These are phyloP conservation scores for Picochlorum costavermella DNA, from an alignment of 139 green algal species.

Conservation along the genomic window DNA sequence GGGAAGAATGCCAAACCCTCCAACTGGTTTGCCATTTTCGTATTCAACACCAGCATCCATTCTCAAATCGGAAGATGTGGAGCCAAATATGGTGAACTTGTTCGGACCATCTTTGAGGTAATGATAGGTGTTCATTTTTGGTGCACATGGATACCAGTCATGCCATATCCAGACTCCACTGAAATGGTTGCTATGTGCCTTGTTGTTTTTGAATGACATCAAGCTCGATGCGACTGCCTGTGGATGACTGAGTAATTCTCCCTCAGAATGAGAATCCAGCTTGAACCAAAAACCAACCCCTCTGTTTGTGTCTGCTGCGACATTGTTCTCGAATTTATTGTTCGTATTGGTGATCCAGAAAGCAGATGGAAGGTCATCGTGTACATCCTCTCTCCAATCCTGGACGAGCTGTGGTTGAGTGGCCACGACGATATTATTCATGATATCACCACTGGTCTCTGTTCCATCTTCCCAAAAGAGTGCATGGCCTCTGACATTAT, in stretches of 20 bases:
- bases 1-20: neutral
- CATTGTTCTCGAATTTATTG: constrained; percentile 3
- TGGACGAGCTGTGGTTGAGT: neutral
- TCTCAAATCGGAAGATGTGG: neutral
- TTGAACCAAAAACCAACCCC: constrained; percentile 1
- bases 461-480: constrained; percentile 3
- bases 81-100: constrained; percentile 1
- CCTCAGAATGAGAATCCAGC: neutral
- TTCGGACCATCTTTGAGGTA: neutral
- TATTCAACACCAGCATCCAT: neutral
- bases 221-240: neutral
- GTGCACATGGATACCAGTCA: constrained; percentile 1
- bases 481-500: neutral
- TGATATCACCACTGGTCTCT: neutral
- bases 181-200: constrained; percentile 1
- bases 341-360: neutral
- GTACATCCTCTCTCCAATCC: neutral
- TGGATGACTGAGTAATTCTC: neutral
- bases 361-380: neutral
- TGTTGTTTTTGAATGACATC: constrained; percentile 1
- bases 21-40: neutral
- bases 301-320: constrained; percentile 1
- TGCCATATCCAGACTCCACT: neutral
- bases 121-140: constrained; percentile 3
- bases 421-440: neutral